Percentiles rank a stretch among this genome's conserved stretches.
Conservation (phyloP, 768 basidiomycete species). For the Flagelloscypha sp. region DNA sequence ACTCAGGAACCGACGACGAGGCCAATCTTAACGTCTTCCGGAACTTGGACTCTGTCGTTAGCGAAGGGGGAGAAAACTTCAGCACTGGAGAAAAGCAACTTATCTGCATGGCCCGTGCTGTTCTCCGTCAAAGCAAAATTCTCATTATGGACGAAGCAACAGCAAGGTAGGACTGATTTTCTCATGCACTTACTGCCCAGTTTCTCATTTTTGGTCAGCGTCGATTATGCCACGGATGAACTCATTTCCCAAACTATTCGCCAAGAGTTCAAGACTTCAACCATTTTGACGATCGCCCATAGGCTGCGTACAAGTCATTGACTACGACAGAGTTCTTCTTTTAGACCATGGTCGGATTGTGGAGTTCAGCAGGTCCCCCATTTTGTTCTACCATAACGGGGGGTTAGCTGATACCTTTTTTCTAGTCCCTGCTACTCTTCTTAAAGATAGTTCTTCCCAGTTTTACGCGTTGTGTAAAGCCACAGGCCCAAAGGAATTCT, state of each 20-base stretch:
- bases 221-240: conserved; percentile 85
- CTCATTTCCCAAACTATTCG: conserved; percentile 76
- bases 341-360: conserved; percentile 72
- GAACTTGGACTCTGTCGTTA: conserved; percentile 44
- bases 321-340: conserved; percentile 74
- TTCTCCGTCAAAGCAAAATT: conserved; percentile 26
- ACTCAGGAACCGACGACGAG: conserved; percentile 24
- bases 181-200: too few relatives aligned
- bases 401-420: too few relatives aligned
- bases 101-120: conserved; percentile 66
- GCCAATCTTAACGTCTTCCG: conserved; percentile 49
- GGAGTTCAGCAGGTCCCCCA: conserved; percentile 70
- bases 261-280: conserved; percentile 73
- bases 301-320: conserved; percentile 71
- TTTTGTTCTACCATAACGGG: too few relatives aligned
- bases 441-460: conserved; percentile 48
- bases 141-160: conserved; percentile 11
- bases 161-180: too few relatives aligned
- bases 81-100: conserved; percentile 64
- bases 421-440: conserved; percentile 41
- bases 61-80: conserved; percentile 65
- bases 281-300: conserved; percentile 79
- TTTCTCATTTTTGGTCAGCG: too few relatives aligned
- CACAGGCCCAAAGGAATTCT: conserved; percentile 67
- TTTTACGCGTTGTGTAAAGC: conserved; percentile 68